phyloP scores from a whole-genome alignment of 116 monocot genomes.

The Iris pallida region DNA sequence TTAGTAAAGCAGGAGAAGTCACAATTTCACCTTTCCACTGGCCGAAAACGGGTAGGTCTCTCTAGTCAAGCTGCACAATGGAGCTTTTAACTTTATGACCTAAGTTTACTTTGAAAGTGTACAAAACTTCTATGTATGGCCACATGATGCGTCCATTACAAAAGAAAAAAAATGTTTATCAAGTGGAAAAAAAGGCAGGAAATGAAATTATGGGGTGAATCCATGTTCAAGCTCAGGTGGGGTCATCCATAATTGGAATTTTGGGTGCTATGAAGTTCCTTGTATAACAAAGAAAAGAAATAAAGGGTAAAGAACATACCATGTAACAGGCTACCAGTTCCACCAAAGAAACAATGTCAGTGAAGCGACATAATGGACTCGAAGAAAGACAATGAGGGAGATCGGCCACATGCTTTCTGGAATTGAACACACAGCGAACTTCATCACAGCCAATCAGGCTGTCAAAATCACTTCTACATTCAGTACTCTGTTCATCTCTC shows the following conservation, averaged over 20 bases:
- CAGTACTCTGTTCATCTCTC: slow-evolving; percentile 1
- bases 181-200: background rate
- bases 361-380: slow-evolving; percentile 31
- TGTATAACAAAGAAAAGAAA: background rate
- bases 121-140: background rate
- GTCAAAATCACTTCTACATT: slow-evolving; percentile 5
- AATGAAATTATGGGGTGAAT: too few species aligned
- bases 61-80: background rate
- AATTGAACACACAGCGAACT: slow-evolving; percentile 18
- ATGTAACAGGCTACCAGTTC: slow-evolving; percentile 68
- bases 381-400: slow-evolving; percentile 9
- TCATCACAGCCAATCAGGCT: slow-evolving; percentile 7
- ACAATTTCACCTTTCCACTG: background rate
- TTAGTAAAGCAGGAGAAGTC: background rate
- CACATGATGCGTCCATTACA: background rate
- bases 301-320: slow-evolving; percentile 30
- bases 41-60: background rate
- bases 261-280: too few species aligned
- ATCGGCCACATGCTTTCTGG: slow-evolving; percentile 7
- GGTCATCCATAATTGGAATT: too few species aligned
- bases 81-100: background rate
- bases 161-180: background rate
- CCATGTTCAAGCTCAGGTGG: too few species aligned
- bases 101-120: background rate
- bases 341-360: slow-evolving; percentile 59